phyloP scores from a whole-genome alignment of 192 early-diverging fungal species.

The Geranomyces variabilis region DNA sequence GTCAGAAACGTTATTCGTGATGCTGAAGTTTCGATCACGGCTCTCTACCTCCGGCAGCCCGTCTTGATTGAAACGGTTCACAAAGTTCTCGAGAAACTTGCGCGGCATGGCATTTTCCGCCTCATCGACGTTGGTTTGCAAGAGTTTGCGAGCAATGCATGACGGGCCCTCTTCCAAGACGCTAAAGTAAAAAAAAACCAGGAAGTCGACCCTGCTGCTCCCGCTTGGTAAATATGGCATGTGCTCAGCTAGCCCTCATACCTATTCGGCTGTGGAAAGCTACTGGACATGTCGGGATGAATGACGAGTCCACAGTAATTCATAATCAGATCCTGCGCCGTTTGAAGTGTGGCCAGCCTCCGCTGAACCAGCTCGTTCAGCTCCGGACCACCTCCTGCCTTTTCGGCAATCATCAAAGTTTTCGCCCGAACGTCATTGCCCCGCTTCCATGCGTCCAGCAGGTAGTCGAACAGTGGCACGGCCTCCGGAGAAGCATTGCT shows the following conservation, averaged over 20 bases:
- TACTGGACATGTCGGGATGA: conserved; percentile 78
- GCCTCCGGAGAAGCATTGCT: conserved; percentile 34
- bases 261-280: conserved; percentile 77
- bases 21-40: background rate
- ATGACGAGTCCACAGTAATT: conserved; percentile 84
- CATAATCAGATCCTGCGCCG: conserved; percentile 65
- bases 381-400: conserved; percentile 42
- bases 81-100: conserved; percentile 67
- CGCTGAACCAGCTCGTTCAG: conserved; percentile 36
- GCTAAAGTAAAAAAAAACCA: background rate
- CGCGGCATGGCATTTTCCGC: conserved; percentile 59
- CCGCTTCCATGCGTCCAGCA: conserved; percentile 47
- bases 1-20: background rate
- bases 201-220: background rate
- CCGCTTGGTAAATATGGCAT: no score
- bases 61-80: conserved; percentile 64
- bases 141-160: conserved; percentile 46
- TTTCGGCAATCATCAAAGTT: conserved; percentile 50
- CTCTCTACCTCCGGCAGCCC: conserved; percentile 5
- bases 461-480: conserved; percentile 43
- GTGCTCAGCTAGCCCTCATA: no score
- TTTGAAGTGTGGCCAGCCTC: conserved; percentile 64
- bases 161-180: conserved; percentile 41
- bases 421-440: conserved; percentile 29
- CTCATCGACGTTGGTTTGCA: conserved; percentile 61